Evolutionary conservation across 2,329 filamentous ascomycete species (phyloP).

Genomic region (Paramyrothecium roridum): DNA sequence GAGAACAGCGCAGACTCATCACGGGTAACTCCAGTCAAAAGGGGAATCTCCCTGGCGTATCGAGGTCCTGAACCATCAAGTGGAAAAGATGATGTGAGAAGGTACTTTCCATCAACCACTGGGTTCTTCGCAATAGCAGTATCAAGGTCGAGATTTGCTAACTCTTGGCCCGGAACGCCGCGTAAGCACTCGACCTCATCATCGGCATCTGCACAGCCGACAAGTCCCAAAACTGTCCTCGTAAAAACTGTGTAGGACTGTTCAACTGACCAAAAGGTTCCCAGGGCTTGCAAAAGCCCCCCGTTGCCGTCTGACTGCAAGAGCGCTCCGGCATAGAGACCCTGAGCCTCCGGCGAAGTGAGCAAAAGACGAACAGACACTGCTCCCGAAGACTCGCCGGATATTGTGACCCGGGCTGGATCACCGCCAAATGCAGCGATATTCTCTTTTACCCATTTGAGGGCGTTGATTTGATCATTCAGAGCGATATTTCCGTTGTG

Average conservation of each 20-base stretch:
- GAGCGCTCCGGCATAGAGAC: neutral
- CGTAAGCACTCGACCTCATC: neutral
- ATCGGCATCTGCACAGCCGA: neutral
- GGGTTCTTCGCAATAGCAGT: neutral
- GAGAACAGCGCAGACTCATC: neutral
- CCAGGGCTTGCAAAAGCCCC: neutral
- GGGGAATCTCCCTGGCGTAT: neutral
- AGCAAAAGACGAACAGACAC: neutral
- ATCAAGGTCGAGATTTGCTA: neutral
- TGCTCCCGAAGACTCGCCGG: neutral
- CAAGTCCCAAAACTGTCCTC: neutral
- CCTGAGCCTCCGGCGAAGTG: neutral
- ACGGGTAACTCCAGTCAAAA: neutral
- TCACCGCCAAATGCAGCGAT: slow-evolving; percentile 1
- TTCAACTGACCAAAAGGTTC: neutral
- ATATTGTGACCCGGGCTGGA: neutral
- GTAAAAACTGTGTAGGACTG: neutral
- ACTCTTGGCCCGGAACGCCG: neutral
- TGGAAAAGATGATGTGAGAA: neutral
- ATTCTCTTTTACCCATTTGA: neutral
- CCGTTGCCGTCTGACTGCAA: slow-evolving; percentile 1
- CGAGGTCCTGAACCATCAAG: slow-evolving; percentile 1
- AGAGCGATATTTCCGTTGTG: neutral
- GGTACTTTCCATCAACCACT: neutral
- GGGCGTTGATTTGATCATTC: neutral